These are phyloP conservation scores for Delphinella strobiligena DNA, from an alignment of 2,329 filamentous ascomycete genomes.

Conservation along the genomic window DNA sequence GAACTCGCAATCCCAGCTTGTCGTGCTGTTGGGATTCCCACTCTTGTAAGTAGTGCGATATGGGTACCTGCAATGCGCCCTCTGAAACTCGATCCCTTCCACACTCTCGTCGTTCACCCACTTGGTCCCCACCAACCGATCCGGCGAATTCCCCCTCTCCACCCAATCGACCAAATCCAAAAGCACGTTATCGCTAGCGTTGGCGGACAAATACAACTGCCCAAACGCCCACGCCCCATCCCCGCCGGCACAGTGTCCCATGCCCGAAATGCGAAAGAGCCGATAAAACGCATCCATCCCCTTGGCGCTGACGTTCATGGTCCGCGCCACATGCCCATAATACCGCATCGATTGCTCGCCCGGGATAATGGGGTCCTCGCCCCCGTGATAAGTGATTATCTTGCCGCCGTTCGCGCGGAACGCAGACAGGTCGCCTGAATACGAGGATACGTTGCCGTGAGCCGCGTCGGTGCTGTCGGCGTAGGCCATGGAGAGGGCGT, in stretches of 20 bases:
- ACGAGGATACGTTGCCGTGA: slow-evolving; percentile 23
- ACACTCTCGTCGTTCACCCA: slow-evolving; percentile 17
- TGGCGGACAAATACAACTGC: slow-evolving; percentile 23
- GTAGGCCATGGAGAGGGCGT: slow-evolving; percentile 25
- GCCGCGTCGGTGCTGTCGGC: slow-evolving; percentile 27
- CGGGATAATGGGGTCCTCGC: slow-evolving; percentile 32
- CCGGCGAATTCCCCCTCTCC: slow-evolving; percentile 25
- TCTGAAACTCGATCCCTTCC: slow-evolving; percentile 1
- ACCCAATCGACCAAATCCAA: slow-evolving; percentile 27
- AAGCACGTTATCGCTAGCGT: slow-evolving; percentile 23
- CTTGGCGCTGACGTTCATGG: slow-evolving; percentile 18
- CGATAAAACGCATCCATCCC: slow-evolving; percentile 31
- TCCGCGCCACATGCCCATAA: slow-evolving; percentile 34
- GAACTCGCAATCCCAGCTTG: slow-evolving; percentile 12
- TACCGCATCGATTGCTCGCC: slow-evolving; percentile 35
- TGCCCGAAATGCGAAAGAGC: slow-evolving; percentile 41
- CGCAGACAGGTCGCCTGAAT: slow-evolving; percentile 22
- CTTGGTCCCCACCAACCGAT: slow-evolving; percentile 23
- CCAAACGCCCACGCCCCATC: slow-evolving; percentile 27
- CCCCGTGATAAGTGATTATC: slow-evolving; percentile 32
- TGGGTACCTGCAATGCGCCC: slow-evolving; percentile 2
- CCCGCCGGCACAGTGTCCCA: slow-evolving; percentile 39
- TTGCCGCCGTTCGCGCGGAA: slow-evolving; percentile 32
- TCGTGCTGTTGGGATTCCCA: not conserved
- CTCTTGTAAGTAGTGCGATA: not conserved